Evolutionary conservation across 176 grass and related monocot genomes (phyloP).

Genomic region (Rhynchospora breviuscula): DNA sequence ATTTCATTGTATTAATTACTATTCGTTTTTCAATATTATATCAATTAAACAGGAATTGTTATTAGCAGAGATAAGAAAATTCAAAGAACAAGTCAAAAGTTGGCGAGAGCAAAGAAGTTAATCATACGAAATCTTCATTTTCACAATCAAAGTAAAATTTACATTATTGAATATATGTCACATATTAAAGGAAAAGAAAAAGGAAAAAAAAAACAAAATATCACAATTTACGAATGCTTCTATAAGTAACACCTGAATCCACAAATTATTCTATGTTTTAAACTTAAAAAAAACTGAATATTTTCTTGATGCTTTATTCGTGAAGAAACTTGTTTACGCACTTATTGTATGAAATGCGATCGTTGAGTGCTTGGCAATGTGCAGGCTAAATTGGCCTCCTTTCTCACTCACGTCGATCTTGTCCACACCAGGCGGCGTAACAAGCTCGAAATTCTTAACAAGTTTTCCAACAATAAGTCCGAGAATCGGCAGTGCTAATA

Average conservation of each 20-base stretch:
- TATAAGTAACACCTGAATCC: not conserved
- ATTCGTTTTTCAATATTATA: too few relatives aligned
- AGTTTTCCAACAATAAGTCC: conserved; percentile 23
- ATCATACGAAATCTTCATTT: not conserved
- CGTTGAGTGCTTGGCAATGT: conserved; percentile 21
- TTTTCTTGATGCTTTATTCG: not conserved
- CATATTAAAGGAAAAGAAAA: not conserved
- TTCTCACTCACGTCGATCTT: conserved; percentile 35
- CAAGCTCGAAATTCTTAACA: conserved; percentile 24
- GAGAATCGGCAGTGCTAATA: conserved; percentile 34
- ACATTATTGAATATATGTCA: not conserved
- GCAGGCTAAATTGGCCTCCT: conserved; percentile 30
- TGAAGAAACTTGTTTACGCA: not conserved
- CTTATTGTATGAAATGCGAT: conserved; percentile 21
- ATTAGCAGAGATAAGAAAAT: not conserved
- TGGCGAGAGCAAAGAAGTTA: not conserved
- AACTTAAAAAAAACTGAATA: not conserved
- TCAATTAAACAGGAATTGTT: too few relatives aligned
- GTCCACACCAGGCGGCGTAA: conserved; percentile 21
- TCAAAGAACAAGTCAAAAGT: not conserved
- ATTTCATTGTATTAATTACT: too few relatives aligned
- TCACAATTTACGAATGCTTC: not conserved
- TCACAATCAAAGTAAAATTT: not conserved
- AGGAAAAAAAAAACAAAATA: not conserved
- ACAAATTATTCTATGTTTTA: not conserved